Percentiles rank a stretch among this genome's conserved stretches.
phyloP scores from a whole-genome alignment of 2,329 filamentous ascomycete species.

The Penicillium sclerotigenum region DNA sequence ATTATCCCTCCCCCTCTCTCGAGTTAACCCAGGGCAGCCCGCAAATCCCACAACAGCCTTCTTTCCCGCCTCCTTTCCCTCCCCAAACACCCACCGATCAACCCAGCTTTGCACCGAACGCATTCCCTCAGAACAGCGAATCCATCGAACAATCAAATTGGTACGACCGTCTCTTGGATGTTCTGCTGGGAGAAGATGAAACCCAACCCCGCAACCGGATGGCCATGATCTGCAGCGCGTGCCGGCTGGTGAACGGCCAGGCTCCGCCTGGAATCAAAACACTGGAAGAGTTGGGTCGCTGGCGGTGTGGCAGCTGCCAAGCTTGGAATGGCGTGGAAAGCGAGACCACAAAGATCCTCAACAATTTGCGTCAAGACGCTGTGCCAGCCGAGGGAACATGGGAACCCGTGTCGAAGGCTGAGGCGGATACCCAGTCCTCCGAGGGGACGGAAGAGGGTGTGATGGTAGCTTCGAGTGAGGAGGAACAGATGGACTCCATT shows the following conservation, averaged over 20 bases:
- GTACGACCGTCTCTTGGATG: slow-evolving; percentile 92
- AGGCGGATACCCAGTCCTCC: slow-evolving; percentile 17
- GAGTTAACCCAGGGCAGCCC: slow-evolving; percentile 16
- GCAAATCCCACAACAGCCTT: slow-evolving; percentile 13
- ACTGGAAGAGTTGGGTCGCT: slow-evolving; percentile 75
- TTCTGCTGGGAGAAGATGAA: slow-evolving; percentile 92
- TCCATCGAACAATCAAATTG: slow-evolving; percentile 60
- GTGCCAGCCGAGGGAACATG: slow-evolving; percentile 18
- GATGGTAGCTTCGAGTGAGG: slow-evolving; percentile 27
- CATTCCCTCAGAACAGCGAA: slow-evolving; percentile 38
- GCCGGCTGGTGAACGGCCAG: slow-evolving; percentile 89
- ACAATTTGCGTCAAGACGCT: slow-evolving; percentile 52
- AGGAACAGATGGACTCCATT: slow-evolving; percentile 25
- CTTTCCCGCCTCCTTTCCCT: slow-evolving; percentile 9
- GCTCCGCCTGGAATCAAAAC: slow-evolving; percentile 80
- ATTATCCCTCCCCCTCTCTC: slow-evolving; percentile 30
- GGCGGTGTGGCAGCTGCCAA: slow-evolving; percentile 86
- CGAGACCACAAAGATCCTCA: slow-evolving; percentile 69
- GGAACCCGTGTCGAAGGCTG: slow-evolving; percentile 24
- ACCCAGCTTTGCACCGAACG: slow-evolving; percentile 49
- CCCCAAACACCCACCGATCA: slow-evolving; percentile 32
- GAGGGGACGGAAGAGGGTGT: slow-evolving; percentile 27
- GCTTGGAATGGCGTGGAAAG: slow-evolving; percentile 77
- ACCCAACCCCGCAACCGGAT: slow-evolving; percentile 87
- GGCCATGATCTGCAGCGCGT: slow-evolving; percentile 76